Percentiles rank a stretch among this genome's conserved stretches.
Conservation (phyloP, 1,284 basidiomycete species). For the Hymenochaete sp. region DNA sequence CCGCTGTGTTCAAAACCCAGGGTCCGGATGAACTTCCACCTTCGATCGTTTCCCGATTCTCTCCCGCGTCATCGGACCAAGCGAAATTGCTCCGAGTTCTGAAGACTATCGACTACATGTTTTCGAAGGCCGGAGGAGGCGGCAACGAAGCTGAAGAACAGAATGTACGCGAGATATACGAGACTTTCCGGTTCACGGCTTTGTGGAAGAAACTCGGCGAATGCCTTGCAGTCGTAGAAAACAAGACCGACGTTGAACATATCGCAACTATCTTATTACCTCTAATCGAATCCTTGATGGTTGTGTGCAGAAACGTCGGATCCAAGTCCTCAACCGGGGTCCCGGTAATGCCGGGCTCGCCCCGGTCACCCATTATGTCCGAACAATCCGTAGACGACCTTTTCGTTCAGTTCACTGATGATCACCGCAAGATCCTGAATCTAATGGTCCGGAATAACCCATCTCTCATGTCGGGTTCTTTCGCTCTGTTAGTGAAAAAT, state of each 20-base stretch:
- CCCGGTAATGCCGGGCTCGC: slow-evolving; percentile 52
- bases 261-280: slow-evolving; percentile 87
- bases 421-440: slow-evolving; percentile 91
- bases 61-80: slow-evolving; percentile 84
- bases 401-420: slow-evolving; percentile 91
- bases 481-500: slow-evolving; percentile 93
- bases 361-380: slow-evolving; percentile 54
- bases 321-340: slow-evolving; percentile 39
- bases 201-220: slow-evolving; percentile 84
- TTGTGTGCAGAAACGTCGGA: slow-evolving; percentile 92
- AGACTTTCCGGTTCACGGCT: slow-evolving; percentile 77
- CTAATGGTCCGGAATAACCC: slow-evolving; percentile 98
- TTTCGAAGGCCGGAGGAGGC: slow-evolving; percentile 30
- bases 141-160: slow-evolving; percentile 25
- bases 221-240: slow-evolving; percentile 76
- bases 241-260: slow-evolving; percentile 73
- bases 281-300: slow-evolving; percentile 93
- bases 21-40: slow-evolving; percentile 49
- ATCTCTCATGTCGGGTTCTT: slow-evolving; percentile 95
- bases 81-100: slow-evolving; percentile 87
- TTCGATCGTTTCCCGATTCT: slow-evolving; percentile 78
- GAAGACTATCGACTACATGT: slow-evolving; percentile 96
- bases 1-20: slow-evolving; percentile 47
- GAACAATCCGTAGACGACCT: slow-evolving; percentile 77
- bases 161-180: slow-evolving; percentile 79